These are phyloP conservation scores for Plantago major DNA, from an alignment of 257 asterid genomes.

Conservation along the genomic window DNA sequence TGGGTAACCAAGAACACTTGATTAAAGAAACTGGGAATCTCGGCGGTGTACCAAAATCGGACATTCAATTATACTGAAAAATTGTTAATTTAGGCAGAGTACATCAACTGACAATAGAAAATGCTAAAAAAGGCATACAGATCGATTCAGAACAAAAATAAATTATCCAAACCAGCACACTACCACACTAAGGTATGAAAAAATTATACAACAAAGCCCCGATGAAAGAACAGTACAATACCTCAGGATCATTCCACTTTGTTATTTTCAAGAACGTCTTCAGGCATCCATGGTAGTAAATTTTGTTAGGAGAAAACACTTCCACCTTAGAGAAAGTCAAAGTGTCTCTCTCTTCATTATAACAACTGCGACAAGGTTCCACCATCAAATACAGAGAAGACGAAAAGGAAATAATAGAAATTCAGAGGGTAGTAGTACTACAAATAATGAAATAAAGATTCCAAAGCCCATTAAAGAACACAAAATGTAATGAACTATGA, in stretches of 20 bases:
- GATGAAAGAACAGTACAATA: constrained; percentile 18
- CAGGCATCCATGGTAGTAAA: constrained; percentile 93
- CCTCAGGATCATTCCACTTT: constrained; percentile 99
- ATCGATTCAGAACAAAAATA: too few species aligned
- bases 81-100: too few species aligned
- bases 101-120: too few species aligned
- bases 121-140: too few species aligned
- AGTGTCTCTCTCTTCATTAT: constrained; percentile 84
- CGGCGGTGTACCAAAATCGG: too few species aligned
- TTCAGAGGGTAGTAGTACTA: background rate
- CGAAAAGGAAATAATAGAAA: background rate
- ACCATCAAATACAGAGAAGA: constrained; percentile 12
- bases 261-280: constrained; percentile 87
- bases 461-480: too few species aligned
- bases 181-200: too few species aligned
- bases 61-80: too few species aligned
- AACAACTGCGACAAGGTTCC: constrained; percentile 49
- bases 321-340: constrained; percentile 87
- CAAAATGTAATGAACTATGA: too few species aligned
- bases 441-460: background rate
- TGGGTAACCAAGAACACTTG: too few species aligned
- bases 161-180: too few species aligned
- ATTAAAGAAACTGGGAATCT: too few species aligned
- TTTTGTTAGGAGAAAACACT: constrained; percentile 68
- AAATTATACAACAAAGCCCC: constrained; percentile 6